Base-by-base conservation (phyloP, 2,329 filamentous ascomycete genomes). In the Paecilomyces fulvus region DNA sequence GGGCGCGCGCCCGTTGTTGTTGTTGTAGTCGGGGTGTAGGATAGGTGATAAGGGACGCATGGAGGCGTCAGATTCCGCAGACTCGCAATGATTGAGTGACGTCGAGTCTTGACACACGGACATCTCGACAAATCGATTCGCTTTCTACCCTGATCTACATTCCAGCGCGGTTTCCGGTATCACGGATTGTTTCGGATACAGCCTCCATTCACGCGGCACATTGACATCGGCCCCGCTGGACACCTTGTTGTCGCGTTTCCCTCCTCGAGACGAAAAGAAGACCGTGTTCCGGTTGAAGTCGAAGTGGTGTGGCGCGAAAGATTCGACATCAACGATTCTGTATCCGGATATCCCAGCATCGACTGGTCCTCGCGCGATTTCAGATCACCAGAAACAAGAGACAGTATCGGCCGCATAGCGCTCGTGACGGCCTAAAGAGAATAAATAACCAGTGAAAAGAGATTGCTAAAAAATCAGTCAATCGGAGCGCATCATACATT, bases 21-120 rank as follows among this genome's bases (percentile, higher is more conserved):
- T 43, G 37, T 43, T 50, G 59, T 56, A n/a, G 30, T 54, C 51
- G 58, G 55, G 30, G 55, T 52, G 53, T 52, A 50, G 53, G 54
- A 51, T 37, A 50, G 30, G 51, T 33, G 23, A 6, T 5, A 10
- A 9, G n/a, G 52, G 54, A 52, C 53, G 54, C 55, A 60, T 60
- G 59, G 61, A 61, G 60, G 51, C 49, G 54, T 23, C 55, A 52
- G 55, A 60, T 61, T 59, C 55, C 58, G 56, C 49, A 55, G 54
- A 53, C 56, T 63, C 60, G 60, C 55, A 57, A 65, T 63, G 64
- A 61, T 57, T 61, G 62, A 63, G 58, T 70, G 65, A 70, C 57
- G 58, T 58, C 56, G 56, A 60, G 49, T 55, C 55, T 60, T 60
- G 60, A 62, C 58, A 62, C 58, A 60, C 62, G 59, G 56, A 46